Base-by-base conservation (phyloP, 2,329 filamentous ascomycete genomes). In the Penicillium fuscoglaucum region DNA sequence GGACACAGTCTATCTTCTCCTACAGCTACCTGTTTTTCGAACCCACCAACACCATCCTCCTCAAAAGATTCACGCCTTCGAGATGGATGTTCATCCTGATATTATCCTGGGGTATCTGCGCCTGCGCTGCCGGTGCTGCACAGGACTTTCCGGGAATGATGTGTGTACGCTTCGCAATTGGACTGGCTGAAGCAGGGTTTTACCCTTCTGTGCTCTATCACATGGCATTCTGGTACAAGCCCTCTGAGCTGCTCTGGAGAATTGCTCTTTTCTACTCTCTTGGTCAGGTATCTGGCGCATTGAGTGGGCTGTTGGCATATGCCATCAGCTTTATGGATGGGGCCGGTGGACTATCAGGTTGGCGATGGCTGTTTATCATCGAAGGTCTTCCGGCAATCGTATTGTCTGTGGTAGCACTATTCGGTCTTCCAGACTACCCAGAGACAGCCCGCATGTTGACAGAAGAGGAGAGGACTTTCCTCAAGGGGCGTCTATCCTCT, bases 201-300 rank as follows among this genome's bases (percentile, higher is more conserved):
- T 76, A 73, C 35, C 74, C 75, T 1, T 60, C 72, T 12, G 65
- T 67, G 5, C 53, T 66, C 0, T 78, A 76, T 45, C 74, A 76
- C 52, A 74, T 77, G 70, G 70, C 73, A 4, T 76, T 76, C 53
- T 77, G 73, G 73, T 77, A 76, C 50, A 72, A 72, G 52, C 72
- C 72, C 0, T 56, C 52, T 0, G 73, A 76, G 62, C 65, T 76
- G 60, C 72, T 70, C 0, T 70, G 68, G 62, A 67, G 75, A 17
- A 72, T 76, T n/a, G 74, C 74, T 3, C 63, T 76, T 0, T 77
- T 76, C 39, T 77, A 76, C 55, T 68, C 72, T 6, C 65, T 74
- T 0, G 72, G 72, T 1, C 71, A 74, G 57, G 56, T 77, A 15
- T 69, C 74, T 0, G 66, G 69, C 6, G 72, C 74, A 17, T 50